Evolutionary conservation across 768 basidiomycete species (phyloP).

Genomic region (Saitozyma podzolica): DNA sequence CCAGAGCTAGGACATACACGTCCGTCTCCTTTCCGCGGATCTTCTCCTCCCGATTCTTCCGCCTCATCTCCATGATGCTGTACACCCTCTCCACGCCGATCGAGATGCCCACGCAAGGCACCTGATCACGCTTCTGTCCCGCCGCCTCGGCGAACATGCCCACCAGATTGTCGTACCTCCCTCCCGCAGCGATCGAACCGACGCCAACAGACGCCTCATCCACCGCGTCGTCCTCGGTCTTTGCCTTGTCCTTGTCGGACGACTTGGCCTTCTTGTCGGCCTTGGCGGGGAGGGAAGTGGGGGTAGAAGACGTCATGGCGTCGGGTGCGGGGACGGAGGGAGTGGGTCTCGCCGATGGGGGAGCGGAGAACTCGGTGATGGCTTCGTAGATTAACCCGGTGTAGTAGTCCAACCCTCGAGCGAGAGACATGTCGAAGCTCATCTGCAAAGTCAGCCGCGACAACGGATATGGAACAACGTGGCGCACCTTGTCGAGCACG

Average conservation of each 20-base stretch:
- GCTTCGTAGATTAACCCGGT: slow-evolving; percentile 99
- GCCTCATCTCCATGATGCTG: slow-evolving; percentile 80
- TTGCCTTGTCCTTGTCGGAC: slow-evolving; percentile 49
- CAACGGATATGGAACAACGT: background rate
- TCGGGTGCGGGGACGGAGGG: slow-evolving; percentile 55
- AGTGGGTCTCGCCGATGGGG: slow-evolving; percentile 72
- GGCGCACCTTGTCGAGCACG: slow-evolving; percentile 69
- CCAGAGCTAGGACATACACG: slow-evolving; percentile 88
- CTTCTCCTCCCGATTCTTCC: slow-evolving; percentile 59
- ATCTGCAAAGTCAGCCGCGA: slow-evolving; percentile 58
- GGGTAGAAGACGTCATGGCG: slow-evolving; percentile 27
- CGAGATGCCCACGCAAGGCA: slow-evolving; percentile 89
- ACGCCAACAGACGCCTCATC: slow-evolving; percentile 94
- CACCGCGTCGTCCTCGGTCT: slow-evolving; percentile 72
- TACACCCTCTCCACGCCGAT: slow-evolving; percentile 94
- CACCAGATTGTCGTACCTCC: slow-evolving; percentile 93
- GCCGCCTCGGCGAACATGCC: slow-evolving; percentile 76
- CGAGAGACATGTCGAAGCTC: slow-evolving; percentile 93
- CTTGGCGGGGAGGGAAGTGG: slow-evolving; percentile 19
- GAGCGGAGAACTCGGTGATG: slow-evolving; percentile 87
- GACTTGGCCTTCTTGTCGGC: slow-evolving; percentile 36
- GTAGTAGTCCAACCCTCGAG: slow-evolving; percentile 97
- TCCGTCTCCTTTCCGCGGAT: slow-evolving; percentile 86
- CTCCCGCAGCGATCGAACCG: slow-evolving; percentile 98
- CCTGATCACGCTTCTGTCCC: slow-evolving; percentile 62